These are phyloP conservation scores for Theobroma grandiflorum DNA, from an alignment of 441 rosid species.

Conservation along the genomic window DNA sequence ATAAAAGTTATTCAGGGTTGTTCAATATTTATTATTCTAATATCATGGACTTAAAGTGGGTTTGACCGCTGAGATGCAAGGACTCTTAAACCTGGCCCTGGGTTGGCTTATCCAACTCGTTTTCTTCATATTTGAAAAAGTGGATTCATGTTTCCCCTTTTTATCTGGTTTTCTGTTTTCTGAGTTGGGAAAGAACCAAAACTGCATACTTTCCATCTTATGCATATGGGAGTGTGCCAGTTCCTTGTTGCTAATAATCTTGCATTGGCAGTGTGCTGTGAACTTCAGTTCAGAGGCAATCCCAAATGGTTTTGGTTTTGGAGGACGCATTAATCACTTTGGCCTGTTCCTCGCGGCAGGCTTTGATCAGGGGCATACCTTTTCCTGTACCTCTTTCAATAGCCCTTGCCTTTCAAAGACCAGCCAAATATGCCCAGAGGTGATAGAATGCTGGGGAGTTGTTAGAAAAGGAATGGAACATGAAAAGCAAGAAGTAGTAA, in stretches of 20 bases:
- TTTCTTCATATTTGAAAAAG: background rate
- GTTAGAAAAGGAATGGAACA: conserved; percentile 44
- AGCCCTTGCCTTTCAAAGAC: conserved; percentile 76
- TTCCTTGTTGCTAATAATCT: background rate
- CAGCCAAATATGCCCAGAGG: conserved; percentile 63
- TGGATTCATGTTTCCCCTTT: background rate
- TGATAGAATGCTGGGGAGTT: conserved; percentile 92
- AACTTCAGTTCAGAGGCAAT: conserved; percentile 88
- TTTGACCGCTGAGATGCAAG: background rate
- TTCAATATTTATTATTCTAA: background rate
- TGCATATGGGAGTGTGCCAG: background rate
- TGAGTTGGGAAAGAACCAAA: background rate
- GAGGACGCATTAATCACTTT: conserved; percentile 79
- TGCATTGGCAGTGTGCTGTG: conserved; percentile 73
- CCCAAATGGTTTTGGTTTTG: conserved; percentile 91
- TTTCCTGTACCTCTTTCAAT: conserved; percentile 74
- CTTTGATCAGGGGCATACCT: conserved; percentile 83
- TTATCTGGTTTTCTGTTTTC: background rate
- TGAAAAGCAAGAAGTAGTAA: conserved; percentile 50
- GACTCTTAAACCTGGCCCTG: background rate
- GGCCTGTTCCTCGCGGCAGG: conserved; percentile 79
- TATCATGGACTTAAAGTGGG: background rate
- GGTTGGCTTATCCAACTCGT: background rate
- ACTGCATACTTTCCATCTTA: background rate
- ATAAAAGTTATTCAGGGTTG: background rate